Base-by-base conservation (phyloP, 306 rosid species). In the Vicia villosa region DNA sequence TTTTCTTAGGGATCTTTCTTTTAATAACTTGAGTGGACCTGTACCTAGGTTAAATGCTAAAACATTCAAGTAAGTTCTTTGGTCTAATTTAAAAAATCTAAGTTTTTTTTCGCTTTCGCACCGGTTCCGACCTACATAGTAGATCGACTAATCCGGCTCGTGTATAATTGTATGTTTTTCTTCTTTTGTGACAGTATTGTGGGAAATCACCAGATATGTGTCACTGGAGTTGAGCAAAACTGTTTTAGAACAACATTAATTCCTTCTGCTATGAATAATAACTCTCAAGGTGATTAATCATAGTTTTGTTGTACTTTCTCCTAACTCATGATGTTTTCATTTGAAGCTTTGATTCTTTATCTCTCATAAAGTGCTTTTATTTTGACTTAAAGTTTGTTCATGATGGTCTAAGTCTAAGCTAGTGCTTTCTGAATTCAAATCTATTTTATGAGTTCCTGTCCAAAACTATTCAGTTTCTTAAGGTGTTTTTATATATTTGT, bases 131-230 rank as follows among this genome's bases (percentile, higher is more conserved):
- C n/a, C n/a, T n/a, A n/a, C n/a, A n/a, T n/a, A n/a, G n/a, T n/a
- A n/a, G n/a, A n/a, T n/a, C n/a, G n/a, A n/a, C n/a, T n/a, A n/a
- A n/a, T n/a, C n/a, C n/a, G n/a, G n/a, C n/a, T n/a, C n/a, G n/a
- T n/a, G 22, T 50, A 51, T 30, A 70, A 63, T 62, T 63, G 13
- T 65, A 15, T 50, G 14, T 69, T 56, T 81, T 75, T 64, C 38
- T 68, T 52, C 22, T 61, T 47, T 80, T 77, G 80, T 45, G 58
- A 65, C 80, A 95, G 99, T 74, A 73, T 89, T 70, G 85, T 67
- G 58, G 99, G 97, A 65, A 95, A 95, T 68, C 88, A 86, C n/a
- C 83, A 77, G 67, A 89, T 91, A 69, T 95, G 99, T 79, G 70
- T 82, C 60, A 13, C 83, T 15, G 88, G 88, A 82, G 63, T 45